Evolutionary conservation across 176 grass and related monocot species (phyloP), one percentile per base, ranked within the genome.

Genomic region (Oryza meridionalis): DNA sequence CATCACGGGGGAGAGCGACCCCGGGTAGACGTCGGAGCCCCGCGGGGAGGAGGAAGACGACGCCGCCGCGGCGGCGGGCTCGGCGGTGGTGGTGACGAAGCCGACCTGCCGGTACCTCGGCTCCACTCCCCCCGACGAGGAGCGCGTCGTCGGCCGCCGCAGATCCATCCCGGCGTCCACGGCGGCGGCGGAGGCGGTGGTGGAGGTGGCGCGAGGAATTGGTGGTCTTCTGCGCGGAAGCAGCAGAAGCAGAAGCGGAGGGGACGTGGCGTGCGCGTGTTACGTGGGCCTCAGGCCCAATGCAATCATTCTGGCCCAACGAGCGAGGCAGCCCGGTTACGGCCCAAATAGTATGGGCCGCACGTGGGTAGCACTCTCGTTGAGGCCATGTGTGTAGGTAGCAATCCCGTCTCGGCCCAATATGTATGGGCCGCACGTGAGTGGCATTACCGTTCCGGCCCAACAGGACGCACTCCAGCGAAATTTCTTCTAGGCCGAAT

Each of bases 101-200:
- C 90, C 88, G 11, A 96, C 90, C 90, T 96, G 93, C 16, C 90
- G 93, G 75, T 85, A 78, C 72, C 81, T 90, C 70, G 93, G 93
- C 37, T 82, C 86, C 73, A 84, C 86, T 12, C 86, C 82, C 29
- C 81, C 73, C 59, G 87, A 70, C 70, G 81, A 68, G 69, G 75
- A 51, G 47, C 71, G 79, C 76, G 51, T 38, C 45, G 89, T 38
- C 59, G 89, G 24, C 47, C 93, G 88, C 11, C 90, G 85, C n/a
- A 86, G 76, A 50, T 95, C 90, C 93, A 95, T 95, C 32, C 32
- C 21, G 17, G 21, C 58, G 58, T 9, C 55, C 19, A 5, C 53
- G 53, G 53, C 53, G 17, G 17, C 17, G 33, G 33, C 4, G 33
- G 33, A 5, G 33, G 33, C 0, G 35, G 35, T 1, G 50, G 50